phyloP scores from a whole-genome alignment of 2,329 filamentous ascomycete genomes.

The Clarireedia homoeocarpa region DNA sequence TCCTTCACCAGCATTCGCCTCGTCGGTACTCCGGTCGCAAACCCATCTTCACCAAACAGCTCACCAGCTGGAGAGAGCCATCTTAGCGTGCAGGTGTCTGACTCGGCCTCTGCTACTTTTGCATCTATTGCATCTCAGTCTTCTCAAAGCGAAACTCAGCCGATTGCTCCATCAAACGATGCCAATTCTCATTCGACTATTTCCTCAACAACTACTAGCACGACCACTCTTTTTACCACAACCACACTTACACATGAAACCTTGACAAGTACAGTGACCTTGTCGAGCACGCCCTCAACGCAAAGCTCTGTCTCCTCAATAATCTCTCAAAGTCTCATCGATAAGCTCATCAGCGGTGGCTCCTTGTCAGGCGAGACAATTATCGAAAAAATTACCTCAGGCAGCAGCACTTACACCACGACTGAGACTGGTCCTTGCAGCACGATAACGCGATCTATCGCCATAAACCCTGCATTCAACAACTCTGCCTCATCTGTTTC shows the following conservation, averaged over 20 bases:
- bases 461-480: background rate
- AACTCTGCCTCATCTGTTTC: background rate
- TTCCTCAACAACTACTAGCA: background rate
- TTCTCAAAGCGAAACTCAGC: no score
- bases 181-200: background rate
- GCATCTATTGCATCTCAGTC: no score
- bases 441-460: constrained; percentile 2
- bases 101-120: no score
- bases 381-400: constrained; percentile 1
- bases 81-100: no score
- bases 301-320: background rate
- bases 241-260: background rate
- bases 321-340: constrained; percentile 3
- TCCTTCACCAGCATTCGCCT: no score
- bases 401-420: constrained; percentile 2
- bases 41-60: background rate
- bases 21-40: background rate
- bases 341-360: background rate
- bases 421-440: background rate
- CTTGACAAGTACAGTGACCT: background rate
- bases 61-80: no score
- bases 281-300: background rate
- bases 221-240: background rate
- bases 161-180: no score
- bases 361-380: background rate